These are phyloP conservation scores for Monascus ruber DNA, from an alignment of 2,329 filamentous ascomycete species.

Conservation along the genomic window DNA sequence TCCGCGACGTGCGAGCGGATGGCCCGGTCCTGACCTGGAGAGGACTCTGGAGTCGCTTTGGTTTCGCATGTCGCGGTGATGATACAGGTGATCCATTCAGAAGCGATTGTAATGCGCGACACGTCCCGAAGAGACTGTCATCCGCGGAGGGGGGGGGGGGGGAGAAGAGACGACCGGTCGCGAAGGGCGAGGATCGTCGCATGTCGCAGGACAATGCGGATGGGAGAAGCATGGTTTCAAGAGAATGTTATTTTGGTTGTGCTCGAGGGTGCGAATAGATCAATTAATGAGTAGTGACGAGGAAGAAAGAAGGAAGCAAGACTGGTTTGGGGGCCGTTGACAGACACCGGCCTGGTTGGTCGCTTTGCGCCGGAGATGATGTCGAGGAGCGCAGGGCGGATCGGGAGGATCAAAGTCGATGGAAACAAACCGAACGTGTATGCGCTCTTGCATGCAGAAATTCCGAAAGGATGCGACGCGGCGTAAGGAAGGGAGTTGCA, in stretches of 20 bases:
- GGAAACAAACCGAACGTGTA: too few species aligned
- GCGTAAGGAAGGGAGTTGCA: too few species aligned
- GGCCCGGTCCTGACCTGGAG: conserved; percentile 20
- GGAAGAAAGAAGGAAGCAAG: too few species aligned
- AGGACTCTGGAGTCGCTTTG: conserved; percentile 30
- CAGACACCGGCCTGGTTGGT: too few species aligned
- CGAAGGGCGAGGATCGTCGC: conserved; percentile 23
- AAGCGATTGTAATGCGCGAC: conserved; percentile 32
- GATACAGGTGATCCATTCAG: conserved; percentile 29
- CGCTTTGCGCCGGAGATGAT: too few species aligned
- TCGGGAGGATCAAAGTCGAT: too few species aligned
- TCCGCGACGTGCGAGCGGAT: conserved; percentile 18
- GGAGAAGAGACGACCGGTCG: conserved; percentile 24
- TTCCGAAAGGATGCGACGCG: too few species aligned
- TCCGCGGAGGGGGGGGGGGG: conserved; percentile 26
- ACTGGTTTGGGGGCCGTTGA: too few species aligned
- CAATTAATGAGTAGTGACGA: too few species aligned
- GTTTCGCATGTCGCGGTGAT: conserved; percentile 22
- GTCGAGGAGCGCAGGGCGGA: too few species aligned
- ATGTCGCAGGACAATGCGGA: conserved; percentile 36
- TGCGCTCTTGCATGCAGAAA: too few species aligned
- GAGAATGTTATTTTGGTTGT: neutral
- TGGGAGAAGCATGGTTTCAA: conserved; percentile 32
- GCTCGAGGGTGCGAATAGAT: neutral
- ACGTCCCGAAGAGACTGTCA: conserved; percentile 30